These are phyloP conservation scores for Rhizopus arrhizus DNA, from an alignment of 371 early-diverging fungal genomes.

Conservation along the genomic window DNA sequence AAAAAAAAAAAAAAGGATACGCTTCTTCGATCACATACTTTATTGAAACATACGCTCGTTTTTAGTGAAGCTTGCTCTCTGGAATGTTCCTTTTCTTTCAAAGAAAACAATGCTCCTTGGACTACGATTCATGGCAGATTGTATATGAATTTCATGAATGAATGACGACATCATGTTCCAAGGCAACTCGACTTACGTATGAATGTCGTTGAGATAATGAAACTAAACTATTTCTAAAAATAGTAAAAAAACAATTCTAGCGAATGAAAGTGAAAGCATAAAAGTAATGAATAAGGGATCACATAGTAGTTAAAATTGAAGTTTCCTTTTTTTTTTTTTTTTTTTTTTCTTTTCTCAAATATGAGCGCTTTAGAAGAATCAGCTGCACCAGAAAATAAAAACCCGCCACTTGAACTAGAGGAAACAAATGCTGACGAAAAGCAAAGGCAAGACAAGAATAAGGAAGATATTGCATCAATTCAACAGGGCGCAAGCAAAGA, in stretches of 20 bases:
- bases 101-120: too few species aligned
- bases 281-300: neutral
- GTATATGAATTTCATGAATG: too few species aligned
- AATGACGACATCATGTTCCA: neutral
- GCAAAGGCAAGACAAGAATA: constrained; percentile 14
- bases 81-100: too few species aligned
- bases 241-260: neutral
- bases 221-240: constrained; percentile 2
- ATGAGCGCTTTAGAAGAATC: constrained; percentile 2
- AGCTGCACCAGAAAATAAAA: neutral
- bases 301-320: too few species aligned
- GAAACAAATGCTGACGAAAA: constrained; percentile 14
- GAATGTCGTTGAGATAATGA: neutral
- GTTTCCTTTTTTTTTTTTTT: neutral
- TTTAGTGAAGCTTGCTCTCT: too few species aligned
- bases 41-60: too few species aligned
- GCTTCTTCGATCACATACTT: too few species aligned
- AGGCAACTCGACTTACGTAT: neutral
- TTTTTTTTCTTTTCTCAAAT: neutral
- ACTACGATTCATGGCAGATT: too few species aligned
- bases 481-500: constrained; percentile 4
- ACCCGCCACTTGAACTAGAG: constrained; percentile 6
- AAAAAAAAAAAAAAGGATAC: too few species aligned
- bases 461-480: constrained; percentile 18
- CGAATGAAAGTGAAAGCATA: neutral